These are phyloP conservation scores for Guyanaporus albipodus DNA, from an alignment of 768 basidiomycete species.

Conservation along the genomic window DNA sequence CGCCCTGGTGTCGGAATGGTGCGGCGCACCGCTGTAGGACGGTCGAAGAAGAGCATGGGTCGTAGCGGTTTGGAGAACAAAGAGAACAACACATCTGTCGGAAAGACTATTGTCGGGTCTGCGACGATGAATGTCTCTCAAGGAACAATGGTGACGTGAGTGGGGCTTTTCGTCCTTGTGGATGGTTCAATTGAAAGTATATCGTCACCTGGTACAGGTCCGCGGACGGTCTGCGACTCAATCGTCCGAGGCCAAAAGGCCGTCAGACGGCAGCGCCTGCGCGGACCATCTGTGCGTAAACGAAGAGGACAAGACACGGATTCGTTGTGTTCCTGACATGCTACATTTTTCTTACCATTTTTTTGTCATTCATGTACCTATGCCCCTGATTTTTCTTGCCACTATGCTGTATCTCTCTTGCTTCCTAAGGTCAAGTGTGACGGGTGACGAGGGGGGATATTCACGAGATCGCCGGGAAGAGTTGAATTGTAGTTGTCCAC, in stretches of 20 bases:
- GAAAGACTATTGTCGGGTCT: conserved; percentile 3
- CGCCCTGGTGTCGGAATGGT: conserved; percentile 55
- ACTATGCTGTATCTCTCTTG: conserved; percentile 28
- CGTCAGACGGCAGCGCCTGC: conserved; percentile 35
- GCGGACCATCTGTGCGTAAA: conserved; percentile 26
- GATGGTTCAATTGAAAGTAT: neutral
- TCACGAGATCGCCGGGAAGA: conserved; percentile 1
- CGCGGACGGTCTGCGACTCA: conserved; percentile 40
- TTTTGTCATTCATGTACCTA: conserved; percentile 30
- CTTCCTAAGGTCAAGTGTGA: neutral
- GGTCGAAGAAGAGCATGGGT: conserved; percentile 58
- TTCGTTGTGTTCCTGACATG: neutral
- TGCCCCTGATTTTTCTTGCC: conserved; percentile 21
- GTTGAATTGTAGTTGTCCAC: conserved; percentile 1
- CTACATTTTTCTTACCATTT: neutral
- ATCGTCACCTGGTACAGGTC: conserved; percentile 29
- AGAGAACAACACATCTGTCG: conserved; percentile 39
- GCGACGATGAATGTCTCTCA: conserved; percentile 24
- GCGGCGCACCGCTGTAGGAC: conserved; percentile 55
- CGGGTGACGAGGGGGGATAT: neutral
- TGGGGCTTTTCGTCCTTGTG: conserved; percentile 8
- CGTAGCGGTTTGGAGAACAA: conserved; percentile 52
- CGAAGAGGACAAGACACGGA: neutral
- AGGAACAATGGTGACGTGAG: conserved; percentile 53
- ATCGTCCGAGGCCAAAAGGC: conserved; percentile 44